Evolutionary conservation across 2,329 filamentous ascomycete genomes (phyloP).

Genomic region (Paecilomyces dactylethromorphus): DNA sequence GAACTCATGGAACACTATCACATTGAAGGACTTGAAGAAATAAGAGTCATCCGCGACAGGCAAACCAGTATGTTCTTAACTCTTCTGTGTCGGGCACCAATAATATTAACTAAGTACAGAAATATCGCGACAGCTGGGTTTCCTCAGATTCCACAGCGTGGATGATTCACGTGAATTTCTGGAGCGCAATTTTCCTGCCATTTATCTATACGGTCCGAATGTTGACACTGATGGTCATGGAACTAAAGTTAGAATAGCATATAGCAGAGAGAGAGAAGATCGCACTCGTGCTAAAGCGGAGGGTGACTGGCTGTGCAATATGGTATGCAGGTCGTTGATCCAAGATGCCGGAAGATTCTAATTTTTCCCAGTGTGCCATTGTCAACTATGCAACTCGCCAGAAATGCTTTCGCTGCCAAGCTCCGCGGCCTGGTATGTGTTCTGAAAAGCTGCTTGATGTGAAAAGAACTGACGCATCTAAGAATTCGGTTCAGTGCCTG

Average conservation of each 20-base stretch:
- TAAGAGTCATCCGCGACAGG: constrained; percentile 52
- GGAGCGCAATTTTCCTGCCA: constrained; percentile 44
- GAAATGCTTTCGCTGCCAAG: constrained; percentile 55
- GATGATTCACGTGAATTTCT: constrained; percentile 47
- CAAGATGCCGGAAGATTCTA: not conserved
- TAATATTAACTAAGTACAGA: constrained; percentile 30
- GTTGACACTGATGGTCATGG: constrained; percentile 33
- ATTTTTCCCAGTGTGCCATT: constrained; percentile 42
- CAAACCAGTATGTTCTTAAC: constrained; percentile 44
- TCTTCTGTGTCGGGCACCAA: not conserved
- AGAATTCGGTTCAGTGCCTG: constrained; percentile 22
- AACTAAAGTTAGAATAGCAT: constrained; percentile 45
- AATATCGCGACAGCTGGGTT: constrained; percentile 50
- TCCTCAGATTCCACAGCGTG: constrained; percentile 47
- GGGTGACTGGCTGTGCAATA: constrained; percentile 52
- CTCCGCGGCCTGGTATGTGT: constrained; percentile 45
- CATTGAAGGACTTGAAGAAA: constrained; percentile 49
- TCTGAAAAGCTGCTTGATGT: constrained; percentile 2
- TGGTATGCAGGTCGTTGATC: constrained; percentile 28
- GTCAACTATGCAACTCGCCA: constrained; percentile 52
- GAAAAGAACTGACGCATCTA: constrained; percentile 12
- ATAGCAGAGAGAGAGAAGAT: constrained; percentile 48
- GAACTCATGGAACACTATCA: constrained; percentile 48
- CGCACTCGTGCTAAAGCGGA: constrained; percentile 41
- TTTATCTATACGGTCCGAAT: constrained; percentile 44